Base-by-base conservation (phyloP, 2,329 filamentous ascomycete species). In the Calcarisporium arbuscula region DNA sequence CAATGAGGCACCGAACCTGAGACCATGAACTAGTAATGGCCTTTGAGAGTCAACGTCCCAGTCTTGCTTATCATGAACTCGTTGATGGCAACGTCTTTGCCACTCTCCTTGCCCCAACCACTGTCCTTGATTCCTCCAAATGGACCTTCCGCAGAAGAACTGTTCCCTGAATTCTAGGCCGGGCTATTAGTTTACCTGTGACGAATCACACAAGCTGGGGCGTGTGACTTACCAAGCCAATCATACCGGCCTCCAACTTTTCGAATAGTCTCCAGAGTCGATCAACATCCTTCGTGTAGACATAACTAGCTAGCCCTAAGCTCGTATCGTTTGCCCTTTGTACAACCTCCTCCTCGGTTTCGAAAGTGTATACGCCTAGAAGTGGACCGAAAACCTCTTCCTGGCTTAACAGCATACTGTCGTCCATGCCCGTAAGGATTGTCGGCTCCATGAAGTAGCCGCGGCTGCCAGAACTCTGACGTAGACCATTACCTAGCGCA, bases 371-470 rank as follows among this genome's bases (percentile, higher is more conserved):
- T 3, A 86, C 55, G 1, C 77, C 80, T 1, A 80, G 78, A 0
- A 86, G 70, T 2, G 82, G 82, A 1, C 80, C 82, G 48, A 86
- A 86, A 0, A 80, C 85, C 57, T 86, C 82, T 45, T 86, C 81
- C 3, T 65, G 64, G 18, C 77, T 72, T 40, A 86, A 63, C 37
- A 69, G 60, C 82, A 85, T 86, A 23, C 80, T 70, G 41, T 67
- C 65, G 10, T 61, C 82, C 69, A 83, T 80, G 30, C 75, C 72
- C 11, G 75, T 72, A 35, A 87, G 65, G 19, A 86, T 77, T 0
- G 81, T 85, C 1, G 78, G 78, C 44, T 79, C 65, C 60, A 77
- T 85, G 60, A 84, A 86, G 56, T 82, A 82, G 6, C 65, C 60
- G 5, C 77, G 75, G 1, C 19, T 23, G 5, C 63, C 58, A 6